A percentile compares a stretch with the other conserved stretches of the same genome.
Conservation (phyloP, 2,329 filamentous ascomycete genomes). For the Paecilomyces fulvus region DNA sequence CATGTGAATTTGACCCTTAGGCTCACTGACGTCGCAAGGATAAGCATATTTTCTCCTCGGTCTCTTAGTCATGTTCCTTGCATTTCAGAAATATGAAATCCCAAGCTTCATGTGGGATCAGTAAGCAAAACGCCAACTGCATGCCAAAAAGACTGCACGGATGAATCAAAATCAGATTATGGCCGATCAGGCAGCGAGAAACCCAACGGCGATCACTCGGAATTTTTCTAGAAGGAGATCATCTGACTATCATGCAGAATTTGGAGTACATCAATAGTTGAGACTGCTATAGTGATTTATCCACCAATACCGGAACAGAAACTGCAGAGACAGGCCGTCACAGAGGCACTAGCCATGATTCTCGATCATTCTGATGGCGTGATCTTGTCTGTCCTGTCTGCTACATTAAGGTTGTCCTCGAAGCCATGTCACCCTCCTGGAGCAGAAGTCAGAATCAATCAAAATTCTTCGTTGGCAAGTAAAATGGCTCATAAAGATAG, state of each 20-base stretch:
- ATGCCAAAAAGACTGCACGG: no score
- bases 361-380: neutral
- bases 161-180: no score
- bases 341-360: neutral
- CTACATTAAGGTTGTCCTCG: neutral
- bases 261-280: neutral
- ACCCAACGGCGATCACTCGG: neutral
- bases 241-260: neutral
- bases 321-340: neutral
- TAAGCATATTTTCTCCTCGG: neutral
- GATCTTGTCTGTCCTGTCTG: neutral
- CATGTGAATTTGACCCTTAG: no score
- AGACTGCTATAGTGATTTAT: neutral
- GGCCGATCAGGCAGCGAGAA: neutral
- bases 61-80: neutral
- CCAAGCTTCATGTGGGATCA: neutral
- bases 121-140: neutral
- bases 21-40: no score
- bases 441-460: neutral
- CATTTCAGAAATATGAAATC: neutral
- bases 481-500: neutral
- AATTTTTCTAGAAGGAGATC: neutral
- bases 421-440: neutral
- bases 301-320: neutral
- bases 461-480: neutral